A percentile compares a stretch with the other conserved stretches of the same genome.
These are phyloP conservation scores for Capronia americana DNA, from an alignment of 2,329 filamentous ascomycete species.

Conservation along the genomic window DNA sequence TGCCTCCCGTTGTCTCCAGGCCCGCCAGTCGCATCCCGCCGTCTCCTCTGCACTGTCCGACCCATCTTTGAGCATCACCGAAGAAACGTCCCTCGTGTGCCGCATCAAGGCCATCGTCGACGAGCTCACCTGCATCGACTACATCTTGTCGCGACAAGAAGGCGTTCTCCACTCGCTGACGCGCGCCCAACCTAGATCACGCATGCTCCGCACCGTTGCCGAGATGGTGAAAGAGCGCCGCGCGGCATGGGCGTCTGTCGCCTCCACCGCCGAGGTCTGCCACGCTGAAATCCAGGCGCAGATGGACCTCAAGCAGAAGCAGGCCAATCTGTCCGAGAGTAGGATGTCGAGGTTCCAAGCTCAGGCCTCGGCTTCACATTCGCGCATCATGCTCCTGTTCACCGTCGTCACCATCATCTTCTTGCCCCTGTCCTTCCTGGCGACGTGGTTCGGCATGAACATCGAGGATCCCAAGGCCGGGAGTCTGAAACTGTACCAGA, in stretches of 20 bases:
- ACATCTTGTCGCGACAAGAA: slow-evolving; percentile 24
- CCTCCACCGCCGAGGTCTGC: slow-evolving; percentile 6
- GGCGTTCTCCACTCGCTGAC: slow-evolving; percentile 13
- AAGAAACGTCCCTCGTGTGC: slow-evolving; percentile 31
- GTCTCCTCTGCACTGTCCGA: slow-evolving; percentile 18
- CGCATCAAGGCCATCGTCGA: slow-evolving; percentile 41
- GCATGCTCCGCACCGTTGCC: slow-evolving; percentile 16
- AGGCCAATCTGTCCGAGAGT: slow-evolving; percentile 35
- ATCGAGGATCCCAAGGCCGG: slow-evolving; percentile 18
- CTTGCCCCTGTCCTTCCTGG: slow-evolving; percentile 44
- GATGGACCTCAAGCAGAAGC: slow-evolving; percentile 36
- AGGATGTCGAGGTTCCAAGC: slow-evolving; percentile 16
- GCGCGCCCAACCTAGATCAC: slow-evolving; percentile 14
- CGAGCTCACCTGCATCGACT: slow-evolving; percentile 39
- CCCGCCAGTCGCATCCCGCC: background rate
- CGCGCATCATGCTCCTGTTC: slow-evolving; percentile 41
- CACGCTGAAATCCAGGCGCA: slow-evolving; percentile 21
- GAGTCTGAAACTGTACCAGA: slow-evolving; percentile 10
- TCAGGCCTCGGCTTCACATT: slow-evolving; percentile 4
- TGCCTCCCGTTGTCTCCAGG: slow-evolving; percentile 7
- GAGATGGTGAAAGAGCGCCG: slow-evolving; percentile 24
- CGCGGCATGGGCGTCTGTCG: slow-evolving; percentile 9
- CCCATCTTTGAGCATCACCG: slow-evolving; percentile 16
- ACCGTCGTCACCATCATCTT: slow-evolving; percentile 45
- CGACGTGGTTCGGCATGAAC: slow-evolving; percentile 46